Evolutionary conservation across 208 protist genomes (phyloP).

Genomic region (Naegleria fowleri): DNA sequence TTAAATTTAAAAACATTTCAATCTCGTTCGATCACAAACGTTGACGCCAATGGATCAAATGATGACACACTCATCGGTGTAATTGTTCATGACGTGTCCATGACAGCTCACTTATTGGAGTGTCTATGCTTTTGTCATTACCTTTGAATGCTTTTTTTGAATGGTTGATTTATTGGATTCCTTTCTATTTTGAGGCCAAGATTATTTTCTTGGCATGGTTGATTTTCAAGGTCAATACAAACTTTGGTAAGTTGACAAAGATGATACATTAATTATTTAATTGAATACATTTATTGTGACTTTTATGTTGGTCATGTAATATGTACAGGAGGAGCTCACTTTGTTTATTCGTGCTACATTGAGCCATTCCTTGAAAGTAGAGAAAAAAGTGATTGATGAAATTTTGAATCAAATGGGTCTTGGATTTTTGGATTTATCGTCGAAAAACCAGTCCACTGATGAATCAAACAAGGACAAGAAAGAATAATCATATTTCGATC

Average conservation of each 20-base stretch:
- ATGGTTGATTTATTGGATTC: background rate
- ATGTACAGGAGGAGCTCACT: background rate
- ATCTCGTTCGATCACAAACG: too few relatives aligned
- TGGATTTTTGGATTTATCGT: background rate
- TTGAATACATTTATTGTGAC: too few relatives aligned
- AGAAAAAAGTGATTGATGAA: constrained; percentile 8
- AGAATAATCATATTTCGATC: too few relatives aligned
- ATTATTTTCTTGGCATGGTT: background rate
- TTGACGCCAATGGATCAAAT: too few relatives aligned
- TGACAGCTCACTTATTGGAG: background rate
- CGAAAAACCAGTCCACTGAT: background rate
- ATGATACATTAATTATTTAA: too few relatives aligned
- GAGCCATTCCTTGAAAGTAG: background rate
- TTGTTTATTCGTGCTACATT: background rate
- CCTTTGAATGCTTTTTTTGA: background rate
- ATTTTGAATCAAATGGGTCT: background rate
- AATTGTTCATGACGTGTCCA: too few relatives aligned
- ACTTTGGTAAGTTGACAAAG: background rate
- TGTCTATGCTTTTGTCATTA: constrained; percentile 3
- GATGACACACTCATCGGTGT: too few relatives aligned
- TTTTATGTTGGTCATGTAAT: background rate
- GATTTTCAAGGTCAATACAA: background rate
- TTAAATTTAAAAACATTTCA: too few relatives aligned
- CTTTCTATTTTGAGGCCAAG: constrained; percentile 10
- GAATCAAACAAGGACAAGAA: too few relatives aligned